Base-by-base conservation (phyloP, 352 stramenopile genomes). In the Bremia lactucae region DNA sequence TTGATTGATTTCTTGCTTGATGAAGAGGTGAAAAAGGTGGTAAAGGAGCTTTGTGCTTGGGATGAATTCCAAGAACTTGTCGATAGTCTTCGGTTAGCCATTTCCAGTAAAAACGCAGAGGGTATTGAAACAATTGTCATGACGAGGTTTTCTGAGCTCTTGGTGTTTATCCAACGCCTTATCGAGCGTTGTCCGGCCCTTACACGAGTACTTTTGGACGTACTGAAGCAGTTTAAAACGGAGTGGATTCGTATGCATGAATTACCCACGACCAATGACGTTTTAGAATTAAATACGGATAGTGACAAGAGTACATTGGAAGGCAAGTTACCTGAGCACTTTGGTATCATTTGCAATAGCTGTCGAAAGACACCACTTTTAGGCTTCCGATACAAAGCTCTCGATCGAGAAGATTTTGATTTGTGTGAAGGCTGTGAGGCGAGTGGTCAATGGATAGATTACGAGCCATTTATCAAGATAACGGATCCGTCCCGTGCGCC, bases 381-480 rank as follows among this genome's bases (percentile, higher is more conserved):
- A 21, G 78, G 78, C 11, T 54, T 71, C 4, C 80, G 76, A 33
- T 95, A 83, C 74, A 93, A 93, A 65, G 83, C 72, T 14, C 42
- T 79, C n/a, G 62, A 83, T 20, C 56, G 65, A 5, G 35, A 59
- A 2, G 58, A 92, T 52, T 93, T 92, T 47, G 80, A 95, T 31
- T 36, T 95, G 28, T 93, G 78, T 44, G 60, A 72, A 42, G 51
- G 34, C 6, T 93, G 80, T 49, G 75, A 91, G 46, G 60, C 55
- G 10, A 74, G 65, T 20, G 67, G 66, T 21, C 60, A 74, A 41
- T 83, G 61, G 53, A 31, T 28, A 15, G 52, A 40, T 6, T 54
- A 75, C 23, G 68, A 74, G 24, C 78, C 75, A 14, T 87, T 83
- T 52, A 70, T 91, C 36, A 91, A 91, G 64, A 87, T 88, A 43